Base-by-base conservation (phyloP, 202 grass and related monocot genomes). In the Saccharum hybrid region DNA sequence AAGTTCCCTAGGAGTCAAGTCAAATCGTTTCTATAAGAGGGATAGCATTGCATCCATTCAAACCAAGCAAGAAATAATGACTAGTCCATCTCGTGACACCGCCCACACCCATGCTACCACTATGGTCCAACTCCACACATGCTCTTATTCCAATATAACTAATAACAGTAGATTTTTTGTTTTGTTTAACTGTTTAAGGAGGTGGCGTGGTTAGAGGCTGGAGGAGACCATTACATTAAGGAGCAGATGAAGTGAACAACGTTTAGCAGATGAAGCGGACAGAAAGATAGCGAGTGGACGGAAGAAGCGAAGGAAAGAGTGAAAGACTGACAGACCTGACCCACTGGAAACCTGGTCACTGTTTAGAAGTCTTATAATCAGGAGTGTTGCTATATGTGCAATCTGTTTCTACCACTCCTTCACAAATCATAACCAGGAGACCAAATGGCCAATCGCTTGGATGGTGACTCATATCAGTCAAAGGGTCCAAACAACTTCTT, bases 1-100 rank as follows among this genome's bases (percentile, higher is more conserved):
- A 72, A 40, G 51, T 38, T 75, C 2, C 51, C 39, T 59, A 39
- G 12, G 72, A 75, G 19, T 54, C 48, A 75, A 54, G 49, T 14
- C 31, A 75, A 75, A 74, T 14, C 2, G 37, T 59, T 34, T 5
- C 0, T n/a, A 34, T 74, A 74, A 52, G 30, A 56, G 30, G 30
- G 31, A 56, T 74, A 56, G 2, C 48, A 57, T 7, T 57, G 16
- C 21, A 12, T 54, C 43, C 16, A 74, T 74, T 56, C 48, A 33
- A 56, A 59, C 37, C 33, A 75, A 57, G 18, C 30, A 57, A 57
- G 5, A 57, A 21, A 21, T 23, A 39, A 15, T 2, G 6, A 15
- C 5, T 39, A 8, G 1, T 38, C 33, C 19, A 39, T 60, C 52
- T 38, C 7, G 3, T 22, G 19, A 59, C 34, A 75, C 34, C 0